phyloP scores from a whole-genome alignment of 2,329 filamentous ascomycete genomes.

The Alternaria sp. region DNA sequence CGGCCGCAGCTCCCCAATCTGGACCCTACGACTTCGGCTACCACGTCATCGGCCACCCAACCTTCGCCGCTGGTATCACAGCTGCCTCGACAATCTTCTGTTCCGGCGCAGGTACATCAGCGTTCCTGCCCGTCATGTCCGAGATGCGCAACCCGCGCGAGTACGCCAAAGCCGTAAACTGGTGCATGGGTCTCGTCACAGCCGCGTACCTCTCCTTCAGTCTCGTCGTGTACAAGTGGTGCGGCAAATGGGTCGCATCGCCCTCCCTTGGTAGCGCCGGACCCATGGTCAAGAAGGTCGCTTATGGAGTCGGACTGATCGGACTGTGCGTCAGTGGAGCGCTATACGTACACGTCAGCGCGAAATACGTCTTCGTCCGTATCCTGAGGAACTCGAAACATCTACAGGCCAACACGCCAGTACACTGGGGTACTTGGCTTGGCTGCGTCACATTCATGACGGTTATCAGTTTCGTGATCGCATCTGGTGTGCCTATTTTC shows the following conservation, averaged over 20 bases:
- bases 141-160: slow-evolving; percentile 70
- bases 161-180: slow-evolving; percentile 68
- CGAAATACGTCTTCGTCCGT: slow-evolving; percentile 67
- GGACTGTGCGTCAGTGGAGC: slow-evolving; percentile 63
- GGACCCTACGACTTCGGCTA: slow-evolving; percentile 69
- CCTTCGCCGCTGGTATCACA: slow-evolving; percentile 67
- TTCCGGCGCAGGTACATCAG: slow-evolving; percentile 66
- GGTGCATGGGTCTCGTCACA: slow-evolving; percentile 67
- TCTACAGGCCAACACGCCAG: slow-evolving; percentile 60
- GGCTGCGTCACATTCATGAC: slow-evolving; percentile 55
- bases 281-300: slow-evolving; percentile 66
- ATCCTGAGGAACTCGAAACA: slow-evolving; percentile 62
- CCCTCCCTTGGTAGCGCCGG: slow-evolving; percentile 70
- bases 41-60: slow-evolving; percentile 63
- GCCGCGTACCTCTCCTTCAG: slow-evolving; percentile 67
- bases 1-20: slow-evolving; percentile 67
- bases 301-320: slow-evolving; percentile 67
- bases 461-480: slow-evolving; percentile 60
- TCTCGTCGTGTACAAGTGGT: slow-evolving; percentile 69
- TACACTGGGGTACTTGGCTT: slow-evolving; percentile 68
- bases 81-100: slow-evolving; percentile 67
- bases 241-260: slow-evolving; percentile 69
- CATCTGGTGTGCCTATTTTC: slow-evolving; percentile 65
- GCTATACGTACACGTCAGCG: slow-evolving; percentile 60
- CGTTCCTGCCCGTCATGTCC: slow-evolving; percentile 71